Evolutionary conservation across 2,329 filamentous ascomycete species (phyloP).

Genomic region (Magnaporthiopsis rhizophila): DNA sequence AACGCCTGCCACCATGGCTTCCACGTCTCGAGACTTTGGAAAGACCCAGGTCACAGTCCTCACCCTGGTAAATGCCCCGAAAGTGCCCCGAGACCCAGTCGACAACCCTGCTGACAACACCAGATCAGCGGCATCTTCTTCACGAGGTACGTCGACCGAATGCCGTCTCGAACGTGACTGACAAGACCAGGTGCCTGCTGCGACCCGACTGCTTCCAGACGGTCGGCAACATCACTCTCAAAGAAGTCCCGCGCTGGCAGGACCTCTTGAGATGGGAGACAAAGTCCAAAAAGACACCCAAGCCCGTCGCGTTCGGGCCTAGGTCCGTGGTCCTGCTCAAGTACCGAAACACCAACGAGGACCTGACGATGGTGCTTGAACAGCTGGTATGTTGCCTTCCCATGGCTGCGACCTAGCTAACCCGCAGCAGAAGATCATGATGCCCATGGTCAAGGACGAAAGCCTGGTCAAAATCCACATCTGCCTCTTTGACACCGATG

Average conservation of each 20-base stretch:
- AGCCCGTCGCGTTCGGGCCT: background rate
- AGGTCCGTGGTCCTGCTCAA: background rate
- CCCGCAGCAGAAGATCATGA: background rate
- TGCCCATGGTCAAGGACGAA: background rate
- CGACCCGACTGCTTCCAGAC: background rate
- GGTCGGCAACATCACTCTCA: background rate
- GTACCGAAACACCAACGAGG: background rate
- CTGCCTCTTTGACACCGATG: background rate
- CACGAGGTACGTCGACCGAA: too few relatives aligned
- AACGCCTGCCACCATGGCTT: too few relatives aligned
- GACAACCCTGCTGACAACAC: too few relatives aligned
- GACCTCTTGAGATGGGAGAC: background rate
- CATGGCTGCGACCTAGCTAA: background rate
- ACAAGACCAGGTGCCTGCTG: background rate
- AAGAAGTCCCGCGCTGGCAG: background rate
- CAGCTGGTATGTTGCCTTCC: background rate
- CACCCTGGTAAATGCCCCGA: too few relatives aligned
- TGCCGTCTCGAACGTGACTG: too few relatives aligned
- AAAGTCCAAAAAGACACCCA: background rate
- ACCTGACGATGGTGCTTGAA: background rate
- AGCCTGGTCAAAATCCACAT: constrained; percentile 1
- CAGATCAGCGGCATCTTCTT: too few relatives aligned
- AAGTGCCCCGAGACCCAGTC: too few relatives aligned
- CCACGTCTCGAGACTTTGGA: too few relatives aligned
- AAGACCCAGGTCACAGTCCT: too few relatives aligned